Base-by-base conservation (phyloP, 768 basidiomycete species). In the Lactarius akahatsu region DNA sequence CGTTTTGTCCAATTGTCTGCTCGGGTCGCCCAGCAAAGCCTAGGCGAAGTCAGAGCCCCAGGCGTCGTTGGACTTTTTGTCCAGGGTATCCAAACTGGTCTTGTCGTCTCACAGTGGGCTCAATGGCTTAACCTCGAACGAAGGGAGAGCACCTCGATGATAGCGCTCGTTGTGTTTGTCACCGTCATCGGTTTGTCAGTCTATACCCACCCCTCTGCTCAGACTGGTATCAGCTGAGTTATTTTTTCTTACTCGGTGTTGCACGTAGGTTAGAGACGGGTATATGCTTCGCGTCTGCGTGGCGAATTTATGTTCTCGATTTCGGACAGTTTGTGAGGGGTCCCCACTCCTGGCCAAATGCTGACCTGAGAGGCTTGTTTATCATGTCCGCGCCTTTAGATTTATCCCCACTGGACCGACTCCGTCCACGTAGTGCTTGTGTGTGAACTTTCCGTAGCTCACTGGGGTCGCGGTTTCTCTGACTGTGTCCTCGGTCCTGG, bases 1-100 rank as follows among this genome's bases (percentile, higher is more conserved):
- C 15, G 38, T 50, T 26, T 26, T 26, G 50, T 30, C 23, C 57
- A 52, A 52, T 20, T 43, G 32, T 18, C 52, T 3, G 20, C 38
- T 43, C 47, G 11, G 9, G 8, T 3, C 26, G 18, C 66, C 9
- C 6, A 38, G 10, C 62, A 63, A 38, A 67, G 62, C 32, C 40
- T 59, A 18, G 6, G 18, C 40, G 54, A 67, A 9, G 40, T 59
- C 62, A 10, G 55, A n/a, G 11, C 50, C 36, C 66, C 66, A 16
- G 52, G 62, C 10, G 60, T 67, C 41, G 28, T 67, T 41, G 56
- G 66, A 23, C 50, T 67, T 23, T 67, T 67, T 23, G 13, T 67
- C 16, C 66, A 67, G n/a, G 66, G 66, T 9, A 13, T 67, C 11
- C 61, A 67, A 47, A 59, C 41, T 16, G 66, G 66, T 47, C 54